Conservation (phyloP, 176 grass and related monocot species). For the Oropetium thomaeum region DNA sequence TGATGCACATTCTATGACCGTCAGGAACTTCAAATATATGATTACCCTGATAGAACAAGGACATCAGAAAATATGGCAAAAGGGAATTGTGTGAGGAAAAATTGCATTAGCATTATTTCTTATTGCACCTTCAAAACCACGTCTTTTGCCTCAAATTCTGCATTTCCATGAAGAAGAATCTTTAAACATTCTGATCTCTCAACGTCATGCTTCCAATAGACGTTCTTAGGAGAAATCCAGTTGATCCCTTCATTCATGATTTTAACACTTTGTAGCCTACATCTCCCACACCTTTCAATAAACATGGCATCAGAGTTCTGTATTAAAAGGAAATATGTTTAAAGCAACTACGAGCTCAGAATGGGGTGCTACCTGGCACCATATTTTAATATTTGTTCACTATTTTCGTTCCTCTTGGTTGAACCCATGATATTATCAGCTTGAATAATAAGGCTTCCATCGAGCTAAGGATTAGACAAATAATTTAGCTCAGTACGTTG, state of each 20-base stretch:
- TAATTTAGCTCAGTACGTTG: constrained; percentile 2
- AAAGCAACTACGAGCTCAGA: neutral
- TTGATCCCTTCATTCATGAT: constrained; percentile 82
- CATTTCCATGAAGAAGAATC: constrained; percentile 90
- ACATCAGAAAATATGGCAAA: constrained; percentile 20
- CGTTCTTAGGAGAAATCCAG: constrained; percentile 74
- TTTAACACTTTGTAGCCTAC: constrained; percentile 67
- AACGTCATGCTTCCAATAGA: constrained; percentile 95
- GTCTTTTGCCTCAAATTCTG: constrained; percentile 90
- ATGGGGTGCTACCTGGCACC: constrained; percentile 51
- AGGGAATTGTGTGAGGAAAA: neutral
- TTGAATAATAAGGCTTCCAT: constrained; percentile 85
- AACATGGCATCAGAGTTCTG: constrained; percentile 26
- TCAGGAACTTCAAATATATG: constrained; percentile 85
- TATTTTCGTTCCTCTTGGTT: constrained; percentile 45
- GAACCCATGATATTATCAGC: constrained; percentile 90
- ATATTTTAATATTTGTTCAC: constrained; percentile 71
- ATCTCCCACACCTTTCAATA: constrained; percentile 70
- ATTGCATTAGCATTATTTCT: neutral
- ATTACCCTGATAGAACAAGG: constrained; percentile 55
- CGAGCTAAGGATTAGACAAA: constrained; percentile 51
- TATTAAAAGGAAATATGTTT: neutral
- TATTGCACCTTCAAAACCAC: constrained; percentile 63
- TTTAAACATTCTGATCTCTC: constrained; percentile 81
- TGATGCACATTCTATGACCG: constrained; percentile 72